phyloP scores from a whole-genome alignment of 495 filamentous ascomycete genomes.

The Xylaria sp. region DNA sequence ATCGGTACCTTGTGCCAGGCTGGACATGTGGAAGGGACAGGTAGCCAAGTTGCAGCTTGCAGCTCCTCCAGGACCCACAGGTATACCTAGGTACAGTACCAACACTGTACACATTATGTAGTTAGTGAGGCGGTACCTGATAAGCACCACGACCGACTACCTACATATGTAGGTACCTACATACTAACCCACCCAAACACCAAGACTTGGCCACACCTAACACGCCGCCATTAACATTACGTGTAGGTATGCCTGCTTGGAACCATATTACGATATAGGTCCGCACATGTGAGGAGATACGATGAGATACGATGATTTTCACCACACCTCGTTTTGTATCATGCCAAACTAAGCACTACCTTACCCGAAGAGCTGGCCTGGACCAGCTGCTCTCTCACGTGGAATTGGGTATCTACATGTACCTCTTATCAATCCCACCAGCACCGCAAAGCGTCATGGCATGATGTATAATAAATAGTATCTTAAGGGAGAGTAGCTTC shows the following conservation, averaged over 20 bases:
- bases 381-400: background rate
- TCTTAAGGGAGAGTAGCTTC: background rate
- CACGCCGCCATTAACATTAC: too few relatives aligned
- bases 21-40: slow-evolving; percentile 24
- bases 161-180: background rate
- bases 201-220: too few relatives aligned
- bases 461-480: background rate
- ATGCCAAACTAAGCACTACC: too few relatives aligned
- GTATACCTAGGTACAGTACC: background rate
- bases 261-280: too few relatives aligned
- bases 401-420: background rate
- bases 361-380: too few relatives aligned
- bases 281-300: too few relatives aligned
- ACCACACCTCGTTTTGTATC: too few relatives aligned
- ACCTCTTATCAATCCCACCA: background rate
- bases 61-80: background rate
- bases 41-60: slow-evolving; percentile 22
- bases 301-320: too few relatives aligned
- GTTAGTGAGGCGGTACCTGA: background rate
- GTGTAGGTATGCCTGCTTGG: too few relatives aligned
- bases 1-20: slow-evolving; percentile 13
- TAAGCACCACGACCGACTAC: too few relatives aligned
- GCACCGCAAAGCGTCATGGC: background rate
- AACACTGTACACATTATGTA: background rate
- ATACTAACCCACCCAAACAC: too few relatives aligned